Evolutionary conservation across 208 protist genomes (phyloP).

Genomic region (Histomonas meleagridis): DNA sequence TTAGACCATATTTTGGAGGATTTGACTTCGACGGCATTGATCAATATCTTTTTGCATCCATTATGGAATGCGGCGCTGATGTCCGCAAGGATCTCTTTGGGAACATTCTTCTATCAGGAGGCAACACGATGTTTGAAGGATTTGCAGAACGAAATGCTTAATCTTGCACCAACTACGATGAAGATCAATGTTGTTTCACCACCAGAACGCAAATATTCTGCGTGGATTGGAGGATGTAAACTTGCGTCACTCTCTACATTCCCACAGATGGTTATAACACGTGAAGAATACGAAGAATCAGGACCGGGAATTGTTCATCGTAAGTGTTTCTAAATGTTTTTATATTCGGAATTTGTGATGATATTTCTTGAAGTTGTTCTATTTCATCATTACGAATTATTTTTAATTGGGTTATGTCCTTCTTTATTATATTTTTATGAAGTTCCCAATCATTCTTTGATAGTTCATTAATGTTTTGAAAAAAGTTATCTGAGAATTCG

Average conservation of each 20-base stretch:
- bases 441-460: too few species aligned
- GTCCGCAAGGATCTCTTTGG: constrained; percentile 54
- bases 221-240: constrained; percentile 87
- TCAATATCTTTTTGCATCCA: constrained; percentile 54
- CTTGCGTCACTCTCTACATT: constrained; percentile 77
- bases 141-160: constrained; percentile 76
- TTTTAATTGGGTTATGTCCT: too few species aligned
- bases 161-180: constrained; percentile 50
- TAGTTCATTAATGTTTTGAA: too few species aligned
- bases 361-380: too few species aligned
- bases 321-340: constrained; percentile 52
- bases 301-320: constrained; percentile 48
- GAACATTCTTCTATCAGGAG: constrained; percentile 55
- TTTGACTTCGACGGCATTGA: constrained; percentile 53
- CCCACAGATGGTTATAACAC: constrained; percentile 77
- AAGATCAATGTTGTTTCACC: constrained; percentile 51
- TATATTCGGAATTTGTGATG: too few species aligned
- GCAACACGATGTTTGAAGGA: constrained; percentile 63
- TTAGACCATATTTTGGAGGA: constrained; percentile 60
- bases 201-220: constrained; percentile 64
- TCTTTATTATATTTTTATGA: too few species aligned
- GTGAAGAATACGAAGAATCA: constrained; percentile 74
- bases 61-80: constrained; percentile 62
- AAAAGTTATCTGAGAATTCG: too few species aligned
- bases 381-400: too few species aligned